Base-by-base conservation (phyloP, 352 stramenopile species). In the Pythium folliculosum region DNA sequence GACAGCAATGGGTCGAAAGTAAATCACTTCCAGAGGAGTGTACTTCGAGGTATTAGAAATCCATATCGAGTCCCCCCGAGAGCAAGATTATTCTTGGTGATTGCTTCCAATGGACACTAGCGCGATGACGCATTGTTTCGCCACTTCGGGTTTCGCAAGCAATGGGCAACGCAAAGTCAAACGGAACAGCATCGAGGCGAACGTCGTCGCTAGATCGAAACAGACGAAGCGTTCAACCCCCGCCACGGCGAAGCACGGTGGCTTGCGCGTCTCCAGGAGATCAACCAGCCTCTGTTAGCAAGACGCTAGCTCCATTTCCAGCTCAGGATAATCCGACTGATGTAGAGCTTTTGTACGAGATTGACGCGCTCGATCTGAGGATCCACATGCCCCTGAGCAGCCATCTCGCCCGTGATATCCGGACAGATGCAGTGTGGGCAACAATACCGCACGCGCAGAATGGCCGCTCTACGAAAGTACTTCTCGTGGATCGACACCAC, bases 1-100 rank as follows among this genome's bases (percentile, higher is more conserved):
- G 65, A 94, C 85, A 2, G 84, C 87, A 3, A 78, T 94, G 45
- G 78, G 72, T 69, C 75, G 80, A 25, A 74, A 86, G n/a, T 90
- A 71, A 21, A 6, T 16, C 13, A 22, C 35, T 53, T 25, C 22
- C 21, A 14, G 7, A 8, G 9, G 3, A 40, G 23, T 3, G 16
- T 16, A 56, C 21, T 12, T 40, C 12, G 35, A 40, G 12, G 35
- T 40, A 12, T 12, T 9, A 21, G 13, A 56, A 5, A 19, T 16
- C 7, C 12, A 43, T 30, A 32, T 32, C 27, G 3, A 5, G 8
- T 40, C 4, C 12, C 35, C 4, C 40, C 2, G 14, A n/a, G 6
- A 45, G n/a, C 12, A 48, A 32, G 17, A 32, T 32, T 59, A 45
- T 45, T 50, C 6, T 50, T 60, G 37, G 27, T 43, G 50, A 21